Conservation (phyloP, 164 flowering plant species). For the Aristolochia fimbriata region DNA sequence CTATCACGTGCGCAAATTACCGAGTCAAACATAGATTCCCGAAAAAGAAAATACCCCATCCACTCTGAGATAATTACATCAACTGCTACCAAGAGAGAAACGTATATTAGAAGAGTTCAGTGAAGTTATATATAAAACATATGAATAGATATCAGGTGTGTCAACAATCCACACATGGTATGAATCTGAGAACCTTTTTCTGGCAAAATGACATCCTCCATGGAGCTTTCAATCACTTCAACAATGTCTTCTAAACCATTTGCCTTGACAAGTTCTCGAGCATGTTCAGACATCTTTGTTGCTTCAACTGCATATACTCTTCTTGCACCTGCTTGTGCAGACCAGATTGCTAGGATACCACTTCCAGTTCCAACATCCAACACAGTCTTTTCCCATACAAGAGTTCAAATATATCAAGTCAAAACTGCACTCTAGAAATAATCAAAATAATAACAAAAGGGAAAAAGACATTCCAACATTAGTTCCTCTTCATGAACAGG, state of each 20-base stretch:
- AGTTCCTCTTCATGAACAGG: too few species aligned
- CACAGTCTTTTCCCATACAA: slow-evolving; percentile 41
- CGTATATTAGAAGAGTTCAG: not conserved
- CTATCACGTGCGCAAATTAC: slow-evolving; percentile 95
- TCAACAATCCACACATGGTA: not conserved
- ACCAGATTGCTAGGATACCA: slow-evolving; percentile 97
- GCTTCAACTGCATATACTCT: slow-evolving; percentile 99
- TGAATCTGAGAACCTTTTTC: slow-evolving; percentile 53
- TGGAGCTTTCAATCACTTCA: slow-evolving; percentile 89
- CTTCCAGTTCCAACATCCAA: slow-evolving; percentile 99
- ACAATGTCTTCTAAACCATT: slow-evolving; percentile 60
- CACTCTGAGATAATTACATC: slow-evolving; percentile 96
- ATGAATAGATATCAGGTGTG: not conserved
- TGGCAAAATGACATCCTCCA: slow-evolving; percentile 78
- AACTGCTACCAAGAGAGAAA: slow-evolving; percentile 37
- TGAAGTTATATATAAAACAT: not conserved
- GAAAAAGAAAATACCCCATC: slow-evolving; percentile 99
- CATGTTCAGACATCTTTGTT: slow-evolving; percentile 89
- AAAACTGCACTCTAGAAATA: too few species aligned
- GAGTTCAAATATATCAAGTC: not conserved
- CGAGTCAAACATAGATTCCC: slow-evolving; percentile 98
- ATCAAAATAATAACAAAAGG: too few species aligned
- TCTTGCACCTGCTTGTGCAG: slow-evolving; percentile 94
- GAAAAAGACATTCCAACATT: too few species aligned
- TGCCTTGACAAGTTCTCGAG: slow-evolving; percentile 69